phyloP scores from a whole-genome alignment of 345 rosid species.

The Toxicodendron radicans region DNA sequence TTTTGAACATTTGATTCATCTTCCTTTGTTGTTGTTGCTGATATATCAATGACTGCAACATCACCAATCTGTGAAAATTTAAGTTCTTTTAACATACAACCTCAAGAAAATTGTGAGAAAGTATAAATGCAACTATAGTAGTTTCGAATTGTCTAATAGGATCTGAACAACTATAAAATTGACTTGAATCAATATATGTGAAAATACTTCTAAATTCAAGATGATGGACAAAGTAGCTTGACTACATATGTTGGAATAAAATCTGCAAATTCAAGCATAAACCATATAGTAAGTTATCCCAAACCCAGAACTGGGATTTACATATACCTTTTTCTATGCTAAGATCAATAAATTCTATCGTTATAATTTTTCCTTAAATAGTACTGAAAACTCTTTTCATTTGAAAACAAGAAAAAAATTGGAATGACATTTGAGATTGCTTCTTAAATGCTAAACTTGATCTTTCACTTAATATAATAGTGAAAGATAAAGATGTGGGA shows the following conservation, averaged over 20 bases:
- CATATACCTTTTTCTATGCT: neutral
- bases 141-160: neutral
- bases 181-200: neutral
- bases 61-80: constrained; percentile 69
- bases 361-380: neutral
- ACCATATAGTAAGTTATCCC: neutral
- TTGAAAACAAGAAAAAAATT: neutral
- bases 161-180: neutral
- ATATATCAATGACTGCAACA: constrained; percentile 77
- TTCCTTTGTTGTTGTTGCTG: constrained; percentile 65
- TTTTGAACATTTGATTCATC: constrained; percentile 57
- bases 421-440: neutral
- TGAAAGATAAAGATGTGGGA: neutral
- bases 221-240: neutral
- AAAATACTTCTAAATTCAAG: neutral
- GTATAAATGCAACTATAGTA: neutral
- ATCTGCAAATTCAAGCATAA: neutral
- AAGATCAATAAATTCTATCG: neutral
- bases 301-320: neutral
- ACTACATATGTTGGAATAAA: neutral
- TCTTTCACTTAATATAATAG: neutral
- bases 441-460: neutral
- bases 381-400: neutral
- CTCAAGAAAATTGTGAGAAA: constrained; percentile 2
- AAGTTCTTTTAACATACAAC: constrained; percentile 9